Conservation (phyloP, 1,284 basidiomycete genomes). For the Cutaneotrichosporon cavernicola region DNA sequence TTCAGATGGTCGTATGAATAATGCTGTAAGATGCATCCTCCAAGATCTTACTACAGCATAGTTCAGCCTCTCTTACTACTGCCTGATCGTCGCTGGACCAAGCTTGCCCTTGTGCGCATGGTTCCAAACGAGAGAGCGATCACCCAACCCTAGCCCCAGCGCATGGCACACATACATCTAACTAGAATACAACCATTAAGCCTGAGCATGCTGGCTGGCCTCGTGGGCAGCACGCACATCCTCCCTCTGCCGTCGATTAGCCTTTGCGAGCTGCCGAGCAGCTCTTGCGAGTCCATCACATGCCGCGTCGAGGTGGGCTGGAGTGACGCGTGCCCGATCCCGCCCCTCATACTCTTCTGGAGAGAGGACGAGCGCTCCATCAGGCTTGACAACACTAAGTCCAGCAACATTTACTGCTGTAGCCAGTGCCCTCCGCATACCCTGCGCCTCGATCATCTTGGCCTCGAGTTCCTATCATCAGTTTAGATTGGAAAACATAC, state of each 20-base stretch:
- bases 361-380: constrained; percentile 28
- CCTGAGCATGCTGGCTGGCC: constrained; percentile 8
- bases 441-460: constrained; percentile 33
- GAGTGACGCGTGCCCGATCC: constrained; percentile 11
- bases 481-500: constrained; percentile 12
- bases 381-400: constrained; percentile 22
- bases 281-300: constrained; percentile 24
- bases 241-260: constrained; percentile 20
- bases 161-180: too few relatives aligned
- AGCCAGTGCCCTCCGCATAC: constrained; percentile 31
- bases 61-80: too few relatives aligned
- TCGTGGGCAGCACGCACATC: constrained; percentile 7
- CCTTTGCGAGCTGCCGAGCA: constrained; percentile 27
- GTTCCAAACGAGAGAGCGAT: too few relatives aligned
- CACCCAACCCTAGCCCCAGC: too few relatives aligned
- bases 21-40: too few relatives aligned
- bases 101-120: too few relatives aligned
- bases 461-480: constrained; percentile 33
- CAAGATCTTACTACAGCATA: too few relatives aligned
- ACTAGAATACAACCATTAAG: not conserved
- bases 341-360: constrained; percentile 20
- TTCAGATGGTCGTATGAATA: too few relatives aligned
- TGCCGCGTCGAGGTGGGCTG: constrained; percentile 18
- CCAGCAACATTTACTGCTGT: constrained; percentile 19
- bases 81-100: too few relatives aligned